Base-by-base conservation (phyloP, 441 rosid genomes). In the Eruca vesicaria region DNA sequence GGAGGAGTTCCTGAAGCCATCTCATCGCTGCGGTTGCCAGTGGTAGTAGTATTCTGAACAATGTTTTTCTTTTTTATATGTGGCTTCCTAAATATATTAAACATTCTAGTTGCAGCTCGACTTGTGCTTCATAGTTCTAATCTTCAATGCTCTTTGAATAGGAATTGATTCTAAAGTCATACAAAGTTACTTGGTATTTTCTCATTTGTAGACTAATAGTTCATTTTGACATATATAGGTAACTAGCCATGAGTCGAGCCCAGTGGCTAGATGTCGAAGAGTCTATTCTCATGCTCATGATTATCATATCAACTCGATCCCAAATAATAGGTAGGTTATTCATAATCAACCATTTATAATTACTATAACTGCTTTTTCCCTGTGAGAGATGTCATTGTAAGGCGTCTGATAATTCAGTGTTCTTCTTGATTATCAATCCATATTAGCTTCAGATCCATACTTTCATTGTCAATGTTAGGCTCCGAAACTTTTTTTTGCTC, bases 231-330 rank as follows among this genome's bases (percentile, higher is more conserved):
- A 43, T 70, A 26, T 75, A 14, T 73, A 94, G 99, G 96, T 96
- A 66, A 85, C 96, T 71, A 89, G 88, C 80, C 87, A 79, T 56
- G 99, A 96, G 85, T 89, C 97, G 31, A 92, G 81, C 83, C 85
- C 88, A 77, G 76, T 90, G 80, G 98, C 99, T 71, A 86, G 93
- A 85, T 94, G 99, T 79, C 95, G 98, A 69, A 88, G 93, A 80
- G 87, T 94, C 53, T 94, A 96, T 84, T 92, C 96, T 38, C 98
- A 96, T 85, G 99, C 98, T 20, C 99, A 96, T 82, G 98, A 96
- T 78, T 96, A 96, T 82, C 99, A 96, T 81, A 90, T 96, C 79
- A 96, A 96, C 83, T 96, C 99, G 23, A 96, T 96, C 82, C 94
- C 99, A 35, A 92, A 84, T 82, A 96, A 92, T 80, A 96, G 99